Base-by-base conservation (phyloP, 805 yeast species). In the Peterozyma toletana region DNA sequence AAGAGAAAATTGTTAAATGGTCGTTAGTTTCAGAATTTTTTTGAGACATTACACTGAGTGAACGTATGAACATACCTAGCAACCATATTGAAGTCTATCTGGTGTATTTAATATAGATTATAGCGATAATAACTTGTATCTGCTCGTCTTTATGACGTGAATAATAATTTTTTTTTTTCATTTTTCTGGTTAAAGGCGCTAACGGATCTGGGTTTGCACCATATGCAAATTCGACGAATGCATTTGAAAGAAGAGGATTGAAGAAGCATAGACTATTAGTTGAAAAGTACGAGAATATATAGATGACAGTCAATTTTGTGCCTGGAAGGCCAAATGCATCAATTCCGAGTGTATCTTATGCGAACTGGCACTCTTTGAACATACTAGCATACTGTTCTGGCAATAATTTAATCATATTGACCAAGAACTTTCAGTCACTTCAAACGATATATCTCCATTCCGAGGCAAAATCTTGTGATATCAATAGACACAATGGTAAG, bases 321-420 rank as follows among this genome's bases (percentile, higher is more conserved):
- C 96, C 96, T 2, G 97, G 97, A 1, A 86, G 86, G 56, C 93
- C 93, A 15, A 84, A 82, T 57, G 61, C 67, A 38, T 58, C 75
- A 1, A 68, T 67, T 11, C 75, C 75, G 50, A 66, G 87, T 1
- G 73, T 79, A 18, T 67, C 77, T 35, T 82, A 79, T 47, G 74
- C 70, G 6, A 63, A 66, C 34, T 88, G 96, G 96, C 78, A 77
- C 44, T 68, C 70, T 10, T 78, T 77, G 47, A 74, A 78, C 41
- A 61, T 88, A 2, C 63, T 85, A 31, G 80, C 79, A 1, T 91
- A 91, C 58, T 85, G 89, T 46, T 86, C 96, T 1, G 97, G 96
- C 0, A 88, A 88, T 63, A 88, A 87, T 58, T 67, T 91, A 51
- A 84, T 91, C 31, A 72, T 85, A 4, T 57, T 81, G 2, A 69